A percentile compares a stretch with the other conserved stretches of the same genome.
Evolutionary conservation across 202 grass and related monocot species (phyloP).

Genomic region (Panicum virgatum): DNA sequence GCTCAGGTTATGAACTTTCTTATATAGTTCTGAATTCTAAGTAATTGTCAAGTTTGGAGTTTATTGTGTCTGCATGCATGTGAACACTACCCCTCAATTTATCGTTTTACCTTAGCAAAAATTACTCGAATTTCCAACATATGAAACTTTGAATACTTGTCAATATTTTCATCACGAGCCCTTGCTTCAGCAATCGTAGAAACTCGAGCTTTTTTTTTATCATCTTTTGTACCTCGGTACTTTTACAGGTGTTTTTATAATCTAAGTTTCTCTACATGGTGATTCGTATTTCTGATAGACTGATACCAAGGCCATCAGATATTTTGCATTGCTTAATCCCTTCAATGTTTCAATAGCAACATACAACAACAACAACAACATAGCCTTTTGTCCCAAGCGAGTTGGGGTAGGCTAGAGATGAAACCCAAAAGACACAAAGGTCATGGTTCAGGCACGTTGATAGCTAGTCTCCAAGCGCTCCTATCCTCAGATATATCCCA

Average conservation of each 20-base stretch:
- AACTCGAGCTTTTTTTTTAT: neutral
- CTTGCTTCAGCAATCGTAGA: neutral
- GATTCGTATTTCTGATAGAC: neutral
- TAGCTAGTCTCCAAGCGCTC: too few species aligned
- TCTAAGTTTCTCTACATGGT: constrained; percentile 2
- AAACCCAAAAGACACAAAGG: too few species aligned
- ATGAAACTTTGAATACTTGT: neutral
- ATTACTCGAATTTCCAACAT: neutral
- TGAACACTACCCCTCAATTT: constrained; percentile 3
- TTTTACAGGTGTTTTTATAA: constrained; percentile 5
- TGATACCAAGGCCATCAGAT: neutral
- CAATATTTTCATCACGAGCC: neutral
- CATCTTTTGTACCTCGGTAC: neutral
- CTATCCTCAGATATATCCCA: too few species aligned
- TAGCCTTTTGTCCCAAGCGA: too few species aligned
- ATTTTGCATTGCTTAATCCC: constrained; percentile 9
- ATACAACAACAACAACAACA: too few species aligned
- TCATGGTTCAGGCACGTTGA: too few species aligned
- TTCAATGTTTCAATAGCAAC: constrained; percentile 4
- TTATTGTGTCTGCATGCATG: neutral
- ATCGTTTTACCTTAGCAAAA: neutral
- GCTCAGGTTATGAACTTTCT: constrained; percentile 65
- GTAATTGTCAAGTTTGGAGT: constrained; percentile 20
- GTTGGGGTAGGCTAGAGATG: too few species aligned
- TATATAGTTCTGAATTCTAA: constrained; percentile 28